phyloP scores from a whole-genome alignment of 129 eudicot genomes.

The Pseudognaphalium luteoalbum region DNA sequence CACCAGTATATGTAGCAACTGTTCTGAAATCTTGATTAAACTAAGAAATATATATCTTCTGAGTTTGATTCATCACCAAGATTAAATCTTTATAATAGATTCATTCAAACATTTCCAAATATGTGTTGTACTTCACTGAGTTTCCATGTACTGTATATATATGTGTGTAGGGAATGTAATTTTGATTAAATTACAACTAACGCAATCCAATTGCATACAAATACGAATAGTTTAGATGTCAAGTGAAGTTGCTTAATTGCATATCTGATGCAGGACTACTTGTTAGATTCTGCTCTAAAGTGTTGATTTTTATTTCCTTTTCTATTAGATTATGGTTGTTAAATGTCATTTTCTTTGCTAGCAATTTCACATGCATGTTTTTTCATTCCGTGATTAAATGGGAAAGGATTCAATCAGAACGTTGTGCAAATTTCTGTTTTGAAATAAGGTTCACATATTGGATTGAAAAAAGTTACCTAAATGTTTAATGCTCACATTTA shows the following conservation, averaged over 20 bases:
- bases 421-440: not conserved
- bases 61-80: not conserved
- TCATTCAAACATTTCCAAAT: slow-evolving; percentile 15
- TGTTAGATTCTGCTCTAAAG: slow-evolving; percentile 6
- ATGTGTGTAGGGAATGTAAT: not conserved
- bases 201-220: too few species aligned
- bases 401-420: not conserved
- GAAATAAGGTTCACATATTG: not conserved
- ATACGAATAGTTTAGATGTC: too few species aligned
- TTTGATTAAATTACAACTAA: not conserved
- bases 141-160: too few species aligned
- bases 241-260: not conserved
- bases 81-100: not conserved
- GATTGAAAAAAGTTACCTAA: slow-evolving; percentile 1
- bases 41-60: not conserved
- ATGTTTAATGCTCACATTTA: slow-evolving; percentile 2
- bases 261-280: not conserved
- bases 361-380: slow-evolving; percentile 9
- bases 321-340: not conserved
- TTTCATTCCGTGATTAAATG: slow-evolving; percentile 17
- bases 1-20: not conserved
- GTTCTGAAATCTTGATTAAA: not conserved
- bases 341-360: not conserved
- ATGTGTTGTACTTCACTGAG: not conserved
- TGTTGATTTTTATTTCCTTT: not conserved